Base-by-base conservation (phyloP, 345 rosid species). In the Eucalyptus erythrocorys region DNA sequence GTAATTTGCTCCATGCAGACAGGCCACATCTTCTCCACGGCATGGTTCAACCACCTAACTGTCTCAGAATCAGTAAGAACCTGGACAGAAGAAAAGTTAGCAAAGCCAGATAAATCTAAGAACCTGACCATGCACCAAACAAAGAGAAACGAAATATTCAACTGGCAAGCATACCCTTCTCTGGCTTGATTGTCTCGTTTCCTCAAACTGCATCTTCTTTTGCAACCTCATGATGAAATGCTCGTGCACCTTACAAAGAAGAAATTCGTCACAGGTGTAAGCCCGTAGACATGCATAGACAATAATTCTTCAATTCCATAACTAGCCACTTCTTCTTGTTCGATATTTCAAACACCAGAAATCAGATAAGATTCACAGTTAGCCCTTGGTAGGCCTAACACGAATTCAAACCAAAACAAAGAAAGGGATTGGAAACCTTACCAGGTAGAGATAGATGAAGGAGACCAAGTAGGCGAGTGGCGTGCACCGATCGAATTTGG, bases 11-110 rank as follows among this genome's bases (percentile, higher is more conserved):
- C 99, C 99, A 98, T 94, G 90, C 99, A 96, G 80, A 98, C 89
- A 6, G 99, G 99, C 99, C 99, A 98, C 85, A 97, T 95, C 94
- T 94, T 95, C 91, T 95, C 99, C 40, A 95, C 92, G 2, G 98
- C 94, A 89, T 98, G 92, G 90, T 98, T 98, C 94, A 97, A 88
- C 99, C 99, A 98, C 66, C 99, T 90, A 2, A 96, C 97, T 2
- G 98, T 93, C 92, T 98, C 99, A 43, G 98, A 98, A 93, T 97
- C 99, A 71, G 95, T 89, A 24, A 98, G 93, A 42, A 94, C 96
- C 99, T 98, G 86, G 51, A 91, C 76, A 86, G 86, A 89, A 85
- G 68, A 79, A 87, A 24, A 61, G 85, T 34, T 40, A 88, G 88
- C 85, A 40, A 87, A 87, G 49, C 68, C 86, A n/a, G 4, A 68